Percentiles rank a stretch among this genome's conserved stretches.
Conservation (phyloP, 1,284 basidiomycete species). For the Blastosporella zonata region DNA sequence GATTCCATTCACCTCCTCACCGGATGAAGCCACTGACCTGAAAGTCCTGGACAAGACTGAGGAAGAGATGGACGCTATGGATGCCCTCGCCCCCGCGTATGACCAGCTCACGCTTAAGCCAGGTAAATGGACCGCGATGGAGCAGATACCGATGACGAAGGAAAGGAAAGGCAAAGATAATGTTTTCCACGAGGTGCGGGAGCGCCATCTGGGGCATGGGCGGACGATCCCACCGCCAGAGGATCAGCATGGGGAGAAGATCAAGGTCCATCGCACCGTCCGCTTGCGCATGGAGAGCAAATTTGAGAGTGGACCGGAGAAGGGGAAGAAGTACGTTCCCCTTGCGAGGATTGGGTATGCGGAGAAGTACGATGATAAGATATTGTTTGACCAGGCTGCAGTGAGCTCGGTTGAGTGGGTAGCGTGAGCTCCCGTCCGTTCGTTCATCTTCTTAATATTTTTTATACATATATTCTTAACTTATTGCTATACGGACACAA, state of each 20-base stretch:
- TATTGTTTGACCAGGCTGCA: background rate
- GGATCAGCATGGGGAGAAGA: slow-evolving; percentile 2
- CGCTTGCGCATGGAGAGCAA: slow-evolving; percentile 1
- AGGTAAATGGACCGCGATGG: background rate
- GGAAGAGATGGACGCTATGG: slow-evolving; percentile 4
- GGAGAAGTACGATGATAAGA: background rate
- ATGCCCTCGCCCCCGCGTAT: slow-evolving; percentile 9
- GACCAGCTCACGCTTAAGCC: slow-evolving; percentile 5
- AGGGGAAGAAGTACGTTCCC: background rate
- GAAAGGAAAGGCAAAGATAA: background rate
- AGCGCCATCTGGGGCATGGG: background rate
- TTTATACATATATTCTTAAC: too few species aligned
- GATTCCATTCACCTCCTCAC: background rate
- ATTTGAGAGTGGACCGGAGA: background rate
- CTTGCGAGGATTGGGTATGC: background rate
- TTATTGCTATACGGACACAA: too few species aligned
- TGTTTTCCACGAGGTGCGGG: background rate
- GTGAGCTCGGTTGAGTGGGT: too few species aligned
- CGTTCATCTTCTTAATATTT: too few species aligned
- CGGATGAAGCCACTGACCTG: background rate
- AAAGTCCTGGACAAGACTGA: slow-evolving; percentile 2
- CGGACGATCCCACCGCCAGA: slow-evolving; percentile 3
- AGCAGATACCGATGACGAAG: background rate
- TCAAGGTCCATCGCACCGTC: slow-evolving; percentile 4
- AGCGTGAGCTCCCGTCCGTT: too few species aligned